Base-by-base conservation (phyloP, 2,329 filamentous ascomycete genomes). In the Aspergillus novoparasiticus region DNA sequence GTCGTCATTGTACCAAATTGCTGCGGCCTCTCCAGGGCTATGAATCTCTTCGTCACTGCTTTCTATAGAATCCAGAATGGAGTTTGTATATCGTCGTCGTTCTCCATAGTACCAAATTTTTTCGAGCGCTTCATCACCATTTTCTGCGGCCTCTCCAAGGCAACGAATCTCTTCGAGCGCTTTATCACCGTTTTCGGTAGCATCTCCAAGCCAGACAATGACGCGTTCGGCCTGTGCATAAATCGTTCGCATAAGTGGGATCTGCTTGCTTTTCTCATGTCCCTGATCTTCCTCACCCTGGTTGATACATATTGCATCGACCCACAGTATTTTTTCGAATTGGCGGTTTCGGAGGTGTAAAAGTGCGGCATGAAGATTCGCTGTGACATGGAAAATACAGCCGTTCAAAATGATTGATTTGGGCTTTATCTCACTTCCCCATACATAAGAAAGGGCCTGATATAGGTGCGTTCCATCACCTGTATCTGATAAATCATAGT, bases 271-370 rank as follows among this genome's bases (percentile, higher is more conserved):
- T 2, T 59, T 59, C 11, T 60, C 58, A 6, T 45, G 0, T 14
- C 4, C 21, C 2, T 60, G 2, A 9, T 54, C 19, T 9, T 6
- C 14, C 4, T 60, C 6, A 9, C 14, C 10, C 48, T 53, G 50
- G 4, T 53, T 53, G 6, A 53, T 53, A 34, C 50, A 32, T 11
- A 53, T 53, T 19, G 50, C 58, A 58, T 62, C 60, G 6, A 62
- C 21, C 60, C 55, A 62, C 2, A 60, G 16, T 30, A 12, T 6
- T 54, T 48, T 11, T 5, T 32, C 48, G 0, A 60, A 10, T 9
- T 36, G 48, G 2, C 14, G 6, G 30, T 54, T 32, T 16, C 58
- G 48, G 4, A 59, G 58, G 4, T 23, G 6, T 23, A 6, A 11
- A 34, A 62, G 34, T 11, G 60, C 60, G 11, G 9, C 1, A 8